Evolutionary conservation across 2,329 filamentous ascomycete genomes (phyloP), one percentile per base, ranked within the genome.

Genomic region (Cytospora leucostoma): DNA sequence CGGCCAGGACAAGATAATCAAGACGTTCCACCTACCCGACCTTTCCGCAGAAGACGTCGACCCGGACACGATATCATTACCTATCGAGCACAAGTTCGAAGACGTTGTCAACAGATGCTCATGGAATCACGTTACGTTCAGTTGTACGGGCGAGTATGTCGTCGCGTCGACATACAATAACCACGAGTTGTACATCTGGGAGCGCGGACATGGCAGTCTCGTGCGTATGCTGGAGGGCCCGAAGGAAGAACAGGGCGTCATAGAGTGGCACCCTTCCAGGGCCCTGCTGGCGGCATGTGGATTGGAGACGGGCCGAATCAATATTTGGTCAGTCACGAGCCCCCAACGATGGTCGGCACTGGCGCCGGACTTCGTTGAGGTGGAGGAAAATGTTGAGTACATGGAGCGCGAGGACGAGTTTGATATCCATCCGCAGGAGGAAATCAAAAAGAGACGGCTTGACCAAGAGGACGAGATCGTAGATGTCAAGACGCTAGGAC

Each of bases 311-410:
- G 95, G 95, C 7, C 87, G 91, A 61, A 92, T 99, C 72, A 97
- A 96, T 78, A 90, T 97, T 38, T 99, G 95, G 95, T 94, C 92
- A 6, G 95, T 97, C 61, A 88, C 94, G 49, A 95, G 92, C 61
- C 94, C 95, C 11, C 96, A 99, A 73, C 91, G 95, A 70, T 99
- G 95, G 96, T 97, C 93, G 17, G 94, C 95, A 1, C 83, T 99
- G 35, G 96, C 96, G 7, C 95, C 95, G 0, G 96, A 99, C 76
- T 99, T 99, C 75, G 91, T 89, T 49, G 95, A 99, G 76, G 93
- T 99, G 15, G 95, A 99, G 76, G 95, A 99, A 77, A 99, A 99
- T 70, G 93, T 97, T 27, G 92, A 98, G 74, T 99, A 99, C 73
- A 86, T 96, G 50, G 95, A 99, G 75, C 86, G 87, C 62, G 95